A percentile compares a stretch with the other conserved stretches of the same genome.
These are phyloP conservation scores for Eucalyptus coolabah DNA, from an alignment of 345 rosid species.

Conservation along the genomic window DNA sequence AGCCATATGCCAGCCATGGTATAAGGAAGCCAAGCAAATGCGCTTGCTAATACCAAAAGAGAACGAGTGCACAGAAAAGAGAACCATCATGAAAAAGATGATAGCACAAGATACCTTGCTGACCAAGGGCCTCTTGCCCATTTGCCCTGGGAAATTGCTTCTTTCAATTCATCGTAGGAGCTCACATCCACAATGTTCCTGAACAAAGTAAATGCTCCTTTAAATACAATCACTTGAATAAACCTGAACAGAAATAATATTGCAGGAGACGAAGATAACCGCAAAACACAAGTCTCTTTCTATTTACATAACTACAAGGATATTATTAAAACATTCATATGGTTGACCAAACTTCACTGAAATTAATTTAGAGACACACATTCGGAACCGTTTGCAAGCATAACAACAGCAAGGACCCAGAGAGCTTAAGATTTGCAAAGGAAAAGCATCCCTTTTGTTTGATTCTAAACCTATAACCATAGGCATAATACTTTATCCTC, in stretches of 20 bases:
- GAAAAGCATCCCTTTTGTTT: background rate
- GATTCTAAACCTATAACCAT: background rate
- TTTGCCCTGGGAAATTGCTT: constrained; percentile 63
- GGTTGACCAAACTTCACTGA: background rate
- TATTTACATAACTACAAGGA: background rate
- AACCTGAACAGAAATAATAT: background rate
- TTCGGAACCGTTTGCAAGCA: background rate
- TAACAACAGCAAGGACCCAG: background rate
- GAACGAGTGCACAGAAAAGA: background rate
- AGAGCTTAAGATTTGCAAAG: background rate
- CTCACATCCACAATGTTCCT: constrained; percentile 84
- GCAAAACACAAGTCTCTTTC: background rate
- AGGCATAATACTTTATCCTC: background rate
- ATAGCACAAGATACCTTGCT: constrained; percentile 31
- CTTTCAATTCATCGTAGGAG: constrained; percentile 79
- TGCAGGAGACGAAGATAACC: background rate
- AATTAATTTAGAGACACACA: background rate
- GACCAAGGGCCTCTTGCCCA: constrained; percentile 99
- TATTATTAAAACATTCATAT: background rate
- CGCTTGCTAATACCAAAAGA: background rate
- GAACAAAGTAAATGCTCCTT: constrained; percentile 3
- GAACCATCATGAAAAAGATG: background rate
- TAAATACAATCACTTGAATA: background rate
- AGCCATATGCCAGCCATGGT: background rate
- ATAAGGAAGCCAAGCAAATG: background rate